Evolutionary conservation across 164 flowering plant genomes (phyloP).

Genomic region (Umbilicus rupestris): DNA sequence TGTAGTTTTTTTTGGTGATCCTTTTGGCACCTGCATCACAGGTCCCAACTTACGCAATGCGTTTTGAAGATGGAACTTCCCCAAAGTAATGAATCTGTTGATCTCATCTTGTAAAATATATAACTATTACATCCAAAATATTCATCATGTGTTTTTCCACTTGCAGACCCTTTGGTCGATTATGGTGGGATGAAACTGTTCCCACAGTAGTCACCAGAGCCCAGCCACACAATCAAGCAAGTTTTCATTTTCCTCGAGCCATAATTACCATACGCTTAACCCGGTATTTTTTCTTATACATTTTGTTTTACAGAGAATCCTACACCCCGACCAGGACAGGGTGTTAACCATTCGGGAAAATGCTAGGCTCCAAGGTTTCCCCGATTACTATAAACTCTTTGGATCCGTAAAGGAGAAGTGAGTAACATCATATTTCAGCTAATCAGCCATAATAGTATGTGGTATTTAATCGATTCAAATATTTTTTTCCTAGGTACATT

Average conservation of each 20-base stretch:
- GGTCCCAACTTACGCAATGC: constrained; percentile 8
- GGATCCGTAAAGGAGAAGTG: constrained; percentile 30
- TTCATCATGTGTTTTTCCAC: not conserved
- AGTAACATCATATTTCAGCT: not conserved
- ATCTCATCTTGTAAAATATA: not conserved
- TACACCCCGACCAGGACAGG: constrained; percentile 39
- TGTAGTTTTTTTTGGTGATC: not conserved
- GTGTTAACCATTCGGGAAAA: constrained; percentile 30
- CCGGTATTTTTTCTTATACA: not conserved
- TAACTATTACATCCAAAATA: no score
- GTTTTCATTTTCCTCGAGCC: not conserved
- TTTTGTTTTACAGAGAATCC: not conserved
- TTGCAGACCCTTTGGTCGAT: constrained; percentile 36
- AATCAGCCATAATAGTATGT: not conserved
- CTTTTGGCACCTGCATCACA: not conserved
- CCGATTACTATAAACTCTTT: constrained; percentile 26
- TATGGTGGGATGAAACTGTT: constrained; percentile 50
- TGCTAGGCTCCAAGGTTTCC: constrained; percentile 35
- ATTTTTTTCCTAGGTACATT: constrained; percentile 5
- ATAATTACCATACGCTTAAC: not conserved
- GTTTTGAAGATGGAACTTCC: constrained; percentile 4
- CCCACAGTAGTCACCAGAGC: constrained; percentile 33
- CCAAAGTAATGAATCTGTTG: not conserved
- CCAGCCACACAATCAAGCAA: constrained; percentile 28
- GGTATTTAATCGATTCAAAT: not conserved